Evolutionary conservation across 2,329 filamentous ascomycete genomes (phyloP).

Genomic region (Sclerotinia subarctica): DNA sequence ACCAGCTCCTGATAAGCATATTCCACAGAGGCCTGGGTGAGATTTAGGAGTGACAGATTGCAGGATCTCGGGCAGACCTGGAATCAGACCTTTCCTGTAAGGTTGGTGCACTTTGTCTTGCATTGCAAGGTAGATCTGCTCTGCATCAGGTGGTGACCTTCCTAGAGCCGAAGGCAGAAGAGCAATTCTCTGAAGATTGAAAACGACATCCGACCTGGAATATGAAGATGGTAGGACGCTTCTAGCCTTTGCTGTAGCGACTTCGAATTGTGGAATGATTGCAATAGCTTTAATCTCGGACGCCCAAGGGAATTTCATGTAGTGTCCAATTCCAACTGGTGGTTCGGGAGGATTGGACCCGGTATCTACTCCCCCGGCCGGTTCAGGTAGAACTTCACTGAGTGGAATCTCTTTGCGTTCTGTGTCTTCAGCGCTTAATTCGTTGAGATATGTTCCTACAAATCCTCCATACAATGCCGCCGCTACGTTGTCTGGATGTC

Average conservation of each 20-base stretch:
- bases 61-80: conserved; percentile 85
- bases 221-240: conserved; percentile 80
- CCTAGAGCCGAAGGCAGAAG: conserved; percentile 86
- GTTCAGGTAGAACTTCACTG: conserved; percentile 86
- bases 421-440: conserved; percentile 82
- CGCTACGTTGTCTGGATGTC: conserved; percentile 91
- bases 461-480: conserved; percentile 95
- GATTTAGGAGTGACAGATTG: conserved; percentile 84
- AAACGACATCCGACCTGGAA: conserved; percentile 75
- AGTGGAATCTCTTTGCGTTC: conserved; percentile 90
- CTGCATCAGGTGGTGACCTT: conserved; percentile 83
- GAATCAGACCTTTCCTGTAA: conserved; percentile 87
- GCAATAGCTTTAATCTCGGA: conserved; percentile 94
- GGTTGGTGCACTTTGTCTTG: conserved; percentile 98
- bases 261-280: conserved; percentile 93
- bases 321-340: conserved; percentile 90
- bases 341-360: conserved; percentile 82
- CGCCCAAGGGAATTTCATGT: conserved; percentile 93
- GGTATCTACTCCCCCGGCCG: conserved; percentile 87
- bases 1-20: conserved; percentile 91
- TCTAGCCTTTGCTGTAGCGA: conserved; percentile 88
- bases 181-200: conserved; percentile 93
- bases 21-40: conserved; percentile 84
- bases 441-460: conserved; percentile 93
- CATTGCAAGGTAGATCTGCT: conserved; percentile 96